Conservation (phyloP, 192 early-diverging fungal genomes). For the Umbelopsis sp. region DNA sequence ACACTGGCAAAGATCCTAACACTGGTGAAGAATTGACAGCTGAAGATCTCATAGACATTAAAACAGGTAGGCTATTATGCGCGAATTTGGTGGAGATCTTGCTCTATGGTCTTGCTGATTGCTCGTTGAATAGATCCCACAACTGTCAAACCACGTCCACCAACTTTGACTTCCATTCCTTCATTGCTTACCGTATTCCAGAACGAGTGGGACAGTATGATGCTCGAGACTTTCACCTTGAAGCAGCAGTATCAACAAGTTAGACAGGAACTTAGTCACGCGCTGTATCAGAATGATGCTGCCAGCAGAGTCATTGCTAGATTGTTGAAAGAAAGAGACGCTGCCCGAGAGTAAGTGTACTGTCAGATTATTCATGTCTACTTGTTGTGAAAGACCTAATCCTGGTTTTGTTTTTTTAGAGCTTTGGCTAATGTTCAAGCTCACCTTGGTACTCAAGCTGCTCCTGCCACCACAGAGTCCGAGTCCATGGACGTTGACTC, state of each 20-base stretch:
- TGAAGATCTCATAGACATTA: conserved; percentile 76
- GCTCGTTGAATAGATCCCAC: conserved; percentile 44
- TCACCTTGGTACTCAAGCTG: conserved; percentile 54
- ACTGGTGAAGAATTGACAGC: conserved; percentile 70
- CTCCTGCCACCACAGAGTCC: conserved; percentile 34
- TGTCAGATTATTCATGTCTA: not conserved
- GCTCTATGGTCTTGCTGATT: not conserved
- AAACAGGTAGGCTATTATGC: conserved; percentile 48
- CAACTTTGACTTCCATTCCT: conserved; percentile 90
- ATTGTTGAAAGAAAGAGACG: conserved; percentile 87
- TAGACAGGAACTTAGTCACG: conserved; percentile 90
- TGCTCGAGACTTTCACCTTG: conserved; percentile 92
- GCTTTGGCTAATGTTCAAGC: conserved; percentile 63
- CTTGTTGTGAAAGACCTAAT: conserved; percentile 9
- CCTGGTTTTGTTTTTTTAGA: conserved; percentile 31
- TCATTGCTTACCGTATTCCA: conserved; percentile 86
- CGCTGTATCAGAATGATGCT: conserved; percentile 96
- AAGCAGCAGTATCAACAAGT: conserved; percentile 91
- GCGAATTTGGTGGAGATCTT: too few species aligned
- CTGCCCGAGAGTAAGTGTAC: conserved; percentile 70
- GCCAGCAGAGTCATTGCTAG: conserved; percentile 94
- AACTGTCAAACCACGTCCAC: conserved; percentile 84
- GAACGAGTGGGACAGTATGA: conserved; percentile 96
- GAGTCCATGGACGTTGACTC: conserved; percentile 59
- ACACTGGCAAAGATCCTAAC: conserved; percentile 83